A percentile compares a stretch with the other conserved stretches of the same genome.
These are phyloP conservation scores for Xylaria curta DNA, from an alignment of 495 filamentous ascomycete genomes.

Conservation along the genomic window DNA sequence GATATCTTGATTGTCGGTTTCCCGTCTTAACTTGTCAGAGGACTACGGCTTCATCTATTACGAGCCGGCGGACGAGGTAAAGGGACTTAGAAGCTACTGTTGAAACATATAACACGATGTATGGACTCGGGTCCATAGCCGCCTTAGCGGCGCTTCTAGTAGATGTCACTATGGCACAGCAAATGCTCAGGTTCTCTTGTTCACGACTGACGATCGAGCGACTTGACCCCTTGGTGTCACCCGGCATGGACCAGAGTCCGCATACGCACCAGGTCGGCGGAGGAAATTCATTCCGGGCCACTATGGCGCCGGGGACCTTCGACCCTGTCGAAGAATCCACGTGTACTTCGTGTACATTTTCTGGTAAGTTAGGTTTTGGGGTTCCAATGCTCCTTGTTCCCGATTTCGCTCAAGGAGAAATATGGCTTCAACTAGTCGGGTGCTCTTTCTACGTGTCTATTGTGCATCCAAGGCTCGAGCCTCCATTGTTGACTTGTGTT, in stretches of 20 bases:
- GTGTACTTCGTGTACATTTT: conserved; percentile 44
- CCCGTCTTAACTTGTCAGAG: not conserved
- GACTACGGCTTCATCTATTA: not conserved
- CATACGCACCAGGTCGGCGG: conserved; percentile 53
- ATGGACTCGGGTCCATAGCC: conserved; percentile 48
- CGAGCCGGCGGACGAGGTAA: not conserved
- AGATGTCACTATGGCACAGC: conserved; percentile 46
- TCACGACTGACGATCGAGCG: conserved; percentile 37
- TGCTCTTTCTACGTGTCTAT: not conserved
- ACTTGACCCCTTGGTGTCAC: conserved; percentile 36
- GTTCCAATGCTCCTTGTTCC: not conserved
- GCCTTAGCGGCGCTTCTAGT: conserved; percentile 49
- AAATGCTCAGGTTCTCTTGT: conserved; percentile 51
- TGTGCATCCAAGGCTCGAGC: not conserved
- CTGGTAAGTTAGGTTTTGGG: conserved; percentile 1
- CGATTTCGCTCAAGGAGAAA: not conserved
- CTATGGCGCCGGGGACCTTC: conserved; percentile 37
- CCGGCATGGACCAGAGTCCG: conserved; percentile 38
- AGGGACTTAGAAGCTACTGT: not conserved
- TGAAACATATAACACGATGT: conserved; percentile 45
- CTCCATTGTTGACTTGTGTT: not conserved
- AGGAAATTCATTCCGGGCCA: conserved; percentile 45
- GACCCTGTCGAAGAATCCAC: conserved; percentile 37
- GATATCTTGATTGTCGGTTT: not conserved
- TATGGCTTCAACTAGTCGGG: not conserved